These are phyloP conservation scores for Haematococcus sp. DNA, from an alignment of 139 green algal genomes.

Conservation along the genomic window DNA sequence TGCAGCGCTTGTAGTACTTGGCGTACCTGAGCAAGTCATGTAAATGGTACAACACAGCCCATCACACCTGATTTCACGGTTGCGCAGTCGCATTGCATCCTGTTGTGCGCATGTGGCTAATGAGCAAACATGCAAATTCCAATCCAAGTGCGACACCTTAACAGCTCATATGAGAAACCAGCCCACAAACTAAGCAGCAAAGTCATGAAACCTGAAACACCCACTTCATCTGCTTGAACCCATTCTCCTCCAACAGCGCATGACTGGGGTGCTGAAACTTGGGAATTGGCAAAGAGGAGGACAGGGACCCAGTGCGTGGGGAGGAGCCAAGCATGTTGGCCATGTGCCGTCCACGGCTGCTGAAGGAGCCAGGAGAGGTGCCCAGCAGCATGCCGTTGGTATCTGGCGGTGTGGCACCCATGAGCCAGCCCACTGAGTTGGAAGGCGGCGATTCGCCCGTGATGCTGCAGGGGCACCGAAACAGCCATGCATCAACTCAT, in stretches of 20 bases:
- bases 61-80: no score
- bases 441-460: constrained; percentile 45
- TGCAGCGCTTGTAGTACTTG: constrained; percentile 85
- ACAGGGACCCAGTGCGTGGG: constrained; percentile 22
- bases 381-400: constrained; percentile 44
- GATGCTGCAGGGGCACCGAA: neutral
- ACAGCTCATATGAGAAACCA: no score
- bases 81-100: no score
- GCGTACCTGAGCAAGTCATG: constrained; percentile 65
- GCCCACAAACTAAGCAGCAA: no score
- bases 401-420: constrained; percentile 71
- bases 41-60: no score
- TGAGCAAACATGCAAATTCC: no score
- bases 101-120: no score
- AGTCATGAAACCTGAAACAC: no score
- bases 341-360: constrained; percentile 2
- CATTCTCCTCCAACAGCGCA: constrained; percentile 88
- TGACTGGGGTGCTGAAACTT: constrained; percentile 92
- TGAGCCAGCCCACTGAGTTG: constrained; percentile 68
- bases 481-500: no score
- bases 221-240: constrained; percentile 86
- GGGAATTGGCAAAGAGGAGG: constrained; percentile 53
- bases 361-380: constrained; percentile 33
- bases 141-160: no score
- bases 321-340: constrained; percentile 20